Evolutionary conservation across 192 early-diverging fungal genomes (phyloP), one percentile per base, ranked within the genome.

Genomic region (Cladochytrium replicatum): DNA sequence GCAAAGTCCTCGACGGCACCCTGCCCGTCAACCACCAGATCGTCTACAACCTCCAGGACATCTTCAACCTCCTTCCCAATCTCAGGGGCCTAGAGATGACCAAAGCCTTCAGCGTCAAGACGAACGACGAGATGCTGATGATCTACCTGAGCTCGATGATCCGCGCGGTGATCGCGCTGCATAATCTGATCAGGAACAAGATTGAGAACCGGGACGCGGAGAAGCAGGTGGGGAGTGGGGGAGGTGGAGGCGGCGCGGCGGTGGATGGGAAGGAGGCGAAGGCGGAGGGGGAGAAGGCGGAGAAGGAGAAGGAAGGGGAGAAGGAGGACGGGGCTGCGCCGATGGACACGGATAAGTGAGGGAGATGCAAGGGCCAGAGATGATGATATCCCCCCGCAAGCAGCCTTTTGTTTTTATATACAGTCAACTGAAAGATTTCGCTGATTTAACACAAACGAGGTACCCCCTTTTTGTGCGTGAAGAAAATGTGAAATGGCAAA

Each of bases 141-240:
- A 91, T 97, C 43, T 99, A 99, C 61, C 65, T 99, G 31, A 86
- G 85, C 6, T 79, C 83, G 39, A 68, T 97, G 66, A 88, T 96
- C 47, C 81, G 96, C 15, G 79, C 96, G 2, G 85, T 96, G 24
- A 91, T 99, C 76, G 96, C 93, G 0, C 69, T 99, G 46, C 96
- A 99, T 56, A 91, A 92, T 54, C 63, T 99, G 28, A 97, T 99
- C 58, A 85, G 91, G 59, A 99, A 99, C 72, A 99, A 99, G 77
- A 83, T 94, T 37, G 84, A 88, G 67, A 90, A 93, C 55, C 55
- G 80, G 6, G 76, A 84, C 39, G 71, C 75, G 11, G 86, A 88
- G 54, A 61, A 51, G 49, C 63, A 71, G 21, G 39, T 43, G 34
- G 63, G 55, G 24, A 66, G 55, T n/a, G 32, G 47, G 49, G 64